Conservation (phyloP, 2,329 filamentous ascomycete genomes). For the Elsinoe necatrix region DNA sequence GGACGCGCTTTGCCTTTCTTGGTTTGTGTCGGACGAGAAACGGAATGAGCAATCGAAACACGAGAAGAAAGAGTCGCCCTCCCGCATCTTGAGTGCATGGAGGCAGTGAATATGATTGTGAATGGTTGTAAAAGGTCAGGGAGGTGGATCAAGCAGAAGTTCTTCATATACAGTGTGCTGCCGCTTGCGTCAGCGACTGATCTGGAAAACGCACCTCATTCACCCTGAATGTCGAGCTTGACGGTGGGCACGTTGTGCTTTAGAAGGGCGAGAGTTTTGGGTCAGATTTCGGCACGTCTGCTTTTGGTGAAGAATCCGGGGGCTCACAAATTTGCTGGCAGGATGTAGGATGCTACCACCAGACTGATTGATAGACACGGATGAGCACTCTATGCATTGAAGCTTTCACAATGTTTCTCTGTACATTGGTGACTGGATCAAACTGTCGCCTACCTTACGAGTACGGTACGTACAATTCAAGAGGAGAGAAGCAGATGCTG, state of each 20-base stretch:
- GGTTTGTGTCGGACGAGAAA: neutral
- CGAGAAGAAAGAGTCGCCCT: neutral
- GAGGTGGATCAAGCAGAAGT: neutral
- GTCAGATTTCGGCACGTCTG: neutral
- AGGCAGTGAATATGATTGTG: too few species aligned
- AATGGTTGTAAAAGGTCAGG: too few species aligned
- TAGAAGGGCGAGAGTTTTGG: neutral
- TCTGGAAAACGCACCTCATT: neutral
- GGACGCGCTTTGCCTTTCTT: neutral
- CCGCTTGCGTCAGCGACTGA: neutral
- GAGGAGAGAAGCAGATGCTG: too few species aligned
- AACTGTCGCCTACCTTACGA: too few species aligned
- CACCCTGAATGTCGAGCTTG: neutral
- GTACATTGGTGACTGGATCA: too few species aligned
- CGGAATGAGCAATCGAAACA: neutral
- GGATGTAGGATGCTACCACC: too few species aligned
- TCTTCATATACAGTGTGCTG: neutral
- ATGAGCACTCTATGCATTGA: too few species aligned
- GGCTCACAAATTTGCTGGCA: neutral
- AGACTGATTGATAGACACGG: too few species aligned
- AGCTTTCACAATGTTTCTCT: too few species aligned
- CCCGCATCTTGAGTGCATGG: neutral
- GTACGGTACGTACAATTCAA: too few species aligned
- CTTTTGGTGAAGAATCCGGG: conserved; percentile 3
- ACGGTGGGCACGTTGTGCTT: neutral